A percentile compares a stretch with the other conserved stretches of the same genome.
Conservation (phyloP, 192 early-diverging fungal genomes). For the Rhizoclosmatium sp. region DNA sequence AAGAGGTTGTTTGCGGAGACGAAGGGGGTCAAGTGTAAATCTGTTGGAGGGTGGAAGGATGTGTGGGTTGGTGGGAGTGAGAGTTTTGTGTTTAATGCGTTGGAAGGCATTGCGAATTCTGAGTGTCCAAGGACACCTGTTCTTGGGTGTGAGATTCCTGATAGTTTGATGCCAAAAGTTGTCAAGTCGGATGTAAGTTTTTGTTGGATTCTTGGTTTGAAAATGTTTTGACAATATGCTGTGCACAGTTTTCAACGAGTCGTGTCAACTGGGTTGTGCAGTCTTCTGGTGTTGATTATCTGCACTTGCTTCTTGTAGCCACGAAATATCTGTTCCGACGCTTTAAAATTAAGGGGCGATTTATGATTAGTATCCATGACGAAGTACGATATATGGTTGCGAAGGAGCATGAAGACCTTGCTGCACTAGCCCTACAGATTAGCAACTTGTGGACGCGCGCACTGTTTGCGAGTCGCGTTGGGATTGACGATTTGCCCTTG, state of each 20-base stretch:
- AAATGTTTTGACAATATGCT: slow-evolving; percentile 42
- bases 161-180: slow-evolving; percentile 67
- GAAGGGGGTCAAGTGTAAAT: slow-evolving; percentile 73
- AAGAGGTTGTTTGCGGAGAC: slow-evolving; percentile 78
- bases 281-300: slow-evolving; percentile 96
- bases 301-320: slow-evolving; percentile 89
- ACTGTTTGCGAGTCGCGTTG: slow-evolving; percentile 83
- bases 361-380: slow-evolving; percentile 93
- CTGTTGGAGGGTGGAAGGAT: slow-evolving; percentile 28
- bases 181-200: slow-evolving; percentile 51
- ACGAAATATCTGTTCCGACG: slow-evolving; percentile 83
- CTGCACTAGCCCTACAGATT: slow-evolving; percentile 87
- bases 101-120: slow-evolving; percentile 81
- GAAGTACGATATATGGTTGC: slow-evolving; percentile 90
- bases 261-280: slow-evolving; percentile 98
- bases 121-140: slow-evolving; percentile 84
- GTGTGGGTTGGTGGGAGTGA: slow-evolving; percentile 94
- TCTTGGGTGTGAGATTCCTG: slow-evolving; percentile 86
- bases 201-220: slow-evolving; percentile 18
- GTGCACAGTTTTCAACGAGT: slow-evolving; percentile 78
- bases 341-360: slow-evolving; percentile 81
- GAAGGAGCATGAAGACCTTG: slow-evolving; percentile 74
- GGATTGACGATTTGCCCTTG: slow-evolving; percentile 86
- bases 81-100: slow-evolving; percentile 92
- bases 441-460: slow-evolving; percentile 93